Percentiles rank a stretch among this genome's conserved stretches.
Evolutionary conservation across 2,329 filamentous ascomycete genomes (phyloP).

Genomic region (Sporothrix brunneoviolacea): DNA sequence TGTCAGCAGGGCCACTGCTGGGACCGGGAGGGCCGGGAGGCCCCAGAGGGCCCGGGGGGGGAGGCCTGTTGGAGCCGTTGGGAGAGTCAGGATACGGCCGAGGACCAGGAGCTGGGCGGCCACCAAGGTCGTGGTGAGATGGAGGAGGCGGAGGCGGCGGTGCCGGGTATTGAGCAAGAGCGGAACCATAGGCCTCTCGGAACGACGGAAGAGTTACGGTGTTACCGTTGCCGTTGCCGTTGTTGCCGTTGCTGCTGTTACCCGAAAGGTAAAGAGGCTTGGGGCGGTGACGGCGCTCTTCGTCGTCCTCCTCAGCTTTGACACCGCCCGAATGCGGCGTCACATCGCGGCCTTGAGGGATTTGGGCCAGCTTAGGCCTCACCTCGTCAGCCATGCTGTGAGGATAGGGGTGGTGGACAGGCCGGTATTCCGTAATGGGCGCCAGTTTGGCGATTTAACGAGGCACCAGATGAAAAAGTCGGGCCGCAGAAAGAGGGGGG

Average conservation of each 20-base stretch:
- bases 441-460: slow-evolving; percentile 16
- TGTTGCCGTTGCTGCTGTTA: neutral
- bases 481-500: neutral
- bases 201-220: slow-evolving; percentile 18
- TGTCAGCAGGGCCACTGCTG: slow-evolving; percentile 11
- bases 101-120: slow-evolving; percentile 12
- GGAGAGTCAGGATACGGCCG: slow-evolving; percentile 28
- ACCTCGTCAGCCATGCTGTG: slow-evolving; percentile 19
- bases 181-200: slow-evolving; percentile 17
- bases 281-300: slow-evolving; percentile 13
- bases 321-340: too few relatives aligned
- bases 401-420: slow-evolving; percentile 4
- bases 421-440: slow-evolving; percentile 12
- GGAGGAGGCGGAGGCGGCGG: slow-evolving; percentile 5
- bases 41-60: slow-evolving; percentile 32
- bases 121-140: slow-evolving; percentile 3
- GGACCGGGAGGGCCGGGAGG: slow-evolving; percentile 29
- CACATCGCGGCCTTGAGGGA: slow-evolving; percentile 15
- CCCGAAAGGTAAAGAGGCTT: slow-evolving; percentile 7
- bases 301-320: slow-evolving; percentile 16
- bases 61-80: slow-evolving; percentile 25
- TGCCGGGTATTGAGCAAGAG: slow-evolving; percentile 7
- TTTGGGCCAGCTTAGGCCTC: slow-evolving; percentile 14
- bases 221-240: slow-evolving; percentile 5
- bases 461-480: neutral